Conservation (phyloP, 2,329 filamentous ascomycete species). For the Microcera coccophila region DNA sequence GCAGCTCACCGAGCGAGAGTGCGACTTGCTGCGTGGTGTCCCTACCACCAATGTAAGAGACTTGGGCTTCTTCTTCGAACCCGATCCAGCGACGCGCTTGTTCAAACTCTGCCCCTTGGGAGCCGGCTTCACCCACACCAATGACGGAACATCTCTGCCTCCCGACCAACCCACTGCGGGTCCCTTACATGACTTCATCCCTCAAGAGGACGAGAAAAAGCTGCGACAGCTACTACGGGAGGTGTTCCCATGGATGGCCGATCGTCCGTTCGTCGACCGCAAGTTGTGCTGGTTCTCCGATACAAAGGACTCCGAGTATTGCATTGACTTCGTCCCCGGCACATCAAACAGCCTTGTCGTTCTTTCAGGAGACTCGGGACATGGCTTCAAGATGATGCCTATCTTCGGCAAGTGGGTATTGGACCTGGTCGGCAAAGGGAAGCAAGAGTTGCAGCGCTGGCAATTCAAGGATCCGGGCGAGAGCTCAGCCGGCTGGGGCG, state of each 20-base stretch:
- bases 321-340: constrained; percentile 54
- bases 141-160: constrained; percentile 4
- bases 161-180: constrained; percentile 17
- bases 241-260: constrained; percentile 48
- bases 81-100: constrained; percentile 52
- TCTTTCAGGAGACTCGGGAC: constrained; percentile 54
- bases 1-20: constrained; percentile 51
- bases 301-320: constrained; percentile 54
- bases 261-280: constrained; percentile 49
- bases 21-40: constrained; percentile 49
- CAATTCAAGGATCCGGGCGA: constrained; percentile 42
- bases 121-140: constrained; percentile 49
- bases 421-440: constrained; percentile 41
- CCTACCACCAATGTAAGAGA: constrained; percentile 58
- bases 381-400: constrained; percentile 61
- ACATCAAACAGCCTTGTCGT: constrained; percentile 44
- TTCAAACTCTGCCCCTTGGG: constrained; percentile 58
- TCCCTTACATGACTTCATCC: constrained; percentile 44
- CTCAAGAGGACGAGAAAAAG: constrained; percentile 48
- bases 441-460: constrained; percentile 47
- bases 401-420: constrained; percentile 50
- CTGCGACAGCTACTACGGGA: constrained; percentile 46
- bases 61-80: constrained; percentile 62
- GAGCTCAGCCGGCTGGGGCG: constrained; percentile 3
- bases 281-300: constrained; percentile 61